These are phyloP conservation scores for Volvariella volvacea DNA, from an alignment of 1,284 basidiomycete species.

Conservation along the genomic window DNA sequence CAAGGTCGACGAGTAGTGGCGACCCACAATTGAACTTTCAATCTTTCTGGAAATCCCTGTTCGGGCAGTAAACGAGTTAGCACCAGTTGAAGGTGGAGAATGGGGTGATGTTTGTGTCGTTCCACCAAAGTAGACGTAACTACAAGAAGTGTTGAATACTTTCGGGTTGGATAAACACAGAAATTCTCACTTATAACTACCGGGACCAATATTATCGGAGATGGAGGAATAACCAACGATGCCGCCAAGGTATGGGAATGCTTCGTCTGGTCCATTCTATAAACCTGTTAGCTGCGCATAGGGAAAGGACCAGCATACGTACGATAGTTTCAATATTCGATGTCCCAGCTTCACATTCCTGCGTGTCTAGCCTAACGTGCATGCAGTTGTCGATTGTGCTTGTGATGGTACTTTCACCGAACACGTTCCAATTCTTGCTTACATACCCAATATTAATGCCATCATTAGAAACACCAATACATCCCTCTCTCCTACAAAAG, in stretches of 20 bases:
- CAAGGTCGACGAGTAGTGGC: too few relatives aligned
- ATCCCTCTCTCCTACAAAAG: neutral
- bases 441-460: neutral
- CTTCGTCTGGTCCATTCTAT: constrained; percentile 5
- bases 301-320: neutral
- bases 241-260: constrained; percentile 5
- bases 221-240: constrained; percentile 4
- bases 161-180: too few relatives aligned
- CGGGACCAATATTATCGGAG: too few relatives aligned
- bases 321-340: constrained; percentile 5
- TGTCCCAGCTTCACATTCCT: neutral
- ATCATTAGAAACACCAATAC: neutral
- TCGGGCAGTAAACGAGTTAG: constrained; percentile 4
- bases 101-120: neutral
- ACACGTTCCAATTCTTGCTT: constrained; percentile 5
- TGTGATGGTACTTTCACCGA: constrained; percentile 5
- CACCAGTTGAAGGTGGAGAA: neutral
- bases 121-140: constrained; percentile 5
- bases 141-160: neutral
- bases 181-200: too few relatives aligned
- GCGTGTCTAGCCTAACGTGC: constrained; percentile 1
- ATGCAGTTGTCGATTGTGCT: constrained; percentile 1
- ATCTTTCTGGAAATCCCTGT: neutral
- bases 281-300: neutral
- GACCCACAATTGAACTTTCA: constrained; percentile 5